Evolutionary conservation across 305 asterid species (phyloP), one percentile per base, ranked within the genome.

Genomic region (Ilex paraguariensis): DNA sequence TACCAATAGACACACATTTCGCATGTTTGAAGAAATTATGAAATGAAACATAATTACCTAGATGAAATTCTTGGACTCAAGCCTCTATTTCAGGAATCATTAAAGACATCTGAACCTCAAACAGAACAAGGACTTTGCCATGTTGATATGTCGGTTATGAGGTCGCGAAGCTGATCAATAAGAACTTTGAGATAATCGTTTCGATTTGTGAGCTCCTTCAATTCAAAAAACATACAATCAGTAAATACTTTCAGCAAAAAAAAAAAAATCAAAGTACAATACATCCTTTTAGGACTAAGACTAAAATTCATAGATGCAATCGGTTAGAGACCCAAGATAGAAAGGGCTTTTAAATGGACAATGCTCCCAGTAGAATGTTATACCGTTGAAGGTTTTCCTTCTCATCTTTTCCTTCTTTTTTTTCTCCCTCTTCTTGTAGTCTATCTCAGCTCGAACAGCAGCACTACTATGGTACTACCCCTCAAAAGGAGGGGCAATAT

Each of bases 81-180:
- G 52, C 52, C 52, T 10, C 52, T 46, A 46, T 12, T 46, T 46
- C 52, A 46, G 13, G 52, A 46, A 46, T 3, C 13, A 45, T 53
- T 63, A n/a, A 33, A 48, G 53, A 31, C 54, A 55, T 21, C 17
- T 14, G 46, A 17, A 54, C 56, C 56, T 86, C 77, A 91, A 33
- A 82, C 59, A 49, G 92, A 72, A 68, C 87, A 80, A 50, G 92
- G 95, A 76, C 95, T 86, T 66, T 87, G 96, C 98, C 98, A 91
- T 54, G 87, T 84, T 0, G 90, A 85, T 64, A 87, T 70, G 75
- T 87, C 96, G 14, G 79, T 68, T 42, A 85, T 72, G 56, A 91
- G 81, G 56, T 75, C 78, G 30, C 98, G 95, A 51, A 87, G 84
- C 67, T 88, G 92, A 65, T 88, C 92, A 31, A 88, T 91, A 69